Percentiles rank a stretch among this genome's conserved stretches.
Evolutionary conservation across 345 rosid species (phyloP).

Genomic region (Iberis pinnata): DNA sequence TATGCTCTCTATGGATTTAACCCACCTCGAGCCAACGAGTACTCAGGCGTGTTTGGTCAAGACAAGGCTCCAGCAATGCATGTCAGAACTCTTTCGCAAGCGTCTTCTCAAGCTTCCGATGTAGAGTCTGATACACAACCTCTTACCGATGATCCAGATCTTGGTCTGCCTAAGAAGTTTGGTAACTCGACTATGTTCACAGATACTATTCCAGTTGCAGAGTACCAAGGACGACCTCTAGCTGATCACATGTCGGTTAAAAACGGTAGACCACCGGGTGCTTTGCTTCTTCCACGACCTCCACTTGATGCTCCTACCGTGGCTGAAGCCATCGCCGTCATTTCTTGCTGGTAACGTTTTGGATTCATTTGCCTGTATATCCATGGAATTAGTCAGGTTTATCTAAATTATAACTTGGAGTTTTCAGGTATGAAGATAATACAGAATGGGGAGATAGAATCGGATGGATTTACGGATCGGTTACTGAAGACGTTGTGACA

Average conservation of each 20-base stretch:
- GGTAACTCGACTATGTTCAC: conserved; percentile 67
- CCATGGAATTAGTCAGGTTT: neutral
- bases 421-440: conserved; percentile 64
- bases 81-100: conserved; percentile 28
- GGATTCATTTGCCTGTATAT: no score
- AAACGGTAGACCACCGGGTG: conserved; percentile 96
- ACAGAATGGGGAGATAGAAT: conserved; percentile 83
- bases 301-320: conserved; percentile 90
- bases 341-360: conserved; percentile 67
- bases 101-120: conserved; percentile 30
- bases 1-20: conserved; percentile 82
- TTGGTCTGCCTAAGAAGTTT: conserved; percentile 59
- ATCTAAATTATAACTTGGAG: neutral
- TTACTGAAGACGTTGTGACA: conserved; percentile 68
- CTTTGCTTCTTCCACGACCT: conserved; percentile 63
- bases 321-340: conserved; percentile 94
- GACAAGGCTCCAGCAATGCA: conserved; percentile 39
- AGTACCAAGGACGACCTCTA: conserved; percentile 88
- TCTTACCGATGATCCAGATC: conserved; percentile 60
- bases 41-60: conserved; percentile 61
- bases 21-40: conserved; percentile 90
- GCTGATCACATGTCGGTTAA: conserved; percentile 86
- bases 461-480: conserved; percentile 76
- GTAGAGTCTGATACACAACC: conserved; percentile 61
- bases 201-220: conserved; percentile 71